Percentiles rank a stretch among this genome's conserved stretches.
Conservation (phyloP, 768 basidiomycete genomes). For the Tulasnella sp. region DNA sequence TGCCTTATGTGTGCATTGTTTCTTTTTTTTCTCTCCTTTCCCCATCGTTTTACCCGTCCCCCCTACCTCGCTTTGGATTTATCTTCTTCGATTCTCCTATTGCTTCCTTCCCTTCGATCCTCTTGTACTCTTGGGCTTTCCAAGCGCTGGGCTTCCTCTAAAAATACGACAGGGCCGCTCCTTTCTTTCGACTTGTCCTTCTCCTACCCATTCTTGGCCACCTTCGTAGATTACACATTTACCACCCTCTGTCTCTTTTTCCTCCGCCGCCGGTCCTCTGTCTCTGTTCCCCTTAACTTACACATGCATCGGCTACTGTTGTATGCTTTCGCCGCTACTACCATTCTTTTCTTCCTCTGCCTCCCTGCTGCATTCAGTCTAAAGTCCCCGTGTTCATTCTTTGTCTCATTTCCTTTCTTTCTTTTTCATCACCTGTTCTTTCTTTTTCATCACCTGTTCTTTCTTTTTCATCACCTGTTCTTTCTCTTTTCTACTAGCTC, state of each 20-base stretch:
- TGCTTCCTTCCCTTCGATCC: not conserved
- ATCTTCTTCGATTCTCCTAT: not conserved
- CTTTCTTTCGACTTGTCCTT: not conserved
- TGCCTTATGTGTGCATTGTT: not conserved
- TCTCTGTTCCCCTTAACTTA: not conserved
- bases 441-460: not conserved
- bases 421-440: not conserved
- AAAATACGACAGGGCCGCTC: not conserved
- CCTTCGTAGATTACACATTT: not conserved
- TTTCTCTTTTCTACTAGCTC: not conserved
- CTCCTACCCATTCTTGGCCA: not conserved
- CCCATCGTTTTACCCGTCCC: not conserved
- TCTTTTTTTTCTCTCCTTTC: not conserved
- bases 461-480: not conserved
- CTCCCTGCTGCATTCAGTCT: not conserved
- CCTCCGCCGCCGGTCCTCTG: not conserved
- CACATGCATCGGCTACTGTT: not conserved
- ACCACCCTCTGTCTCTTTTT: not conserved
- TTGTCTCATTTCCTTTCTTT: not conserved
- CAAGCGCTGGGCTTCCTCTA: not conserved
- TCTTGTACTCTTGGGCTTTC: not conserved
- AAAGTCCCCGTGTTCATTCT: not conserved
- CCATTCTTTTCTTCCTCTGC: not conserved
- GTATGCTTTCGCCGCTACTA: not conserved
- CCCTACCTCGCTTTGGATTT: not conserved